Evolutionary conservation across 169 alveolate genomes (phyloP).

Genomic region (Eimeria acervulina): DNA sequence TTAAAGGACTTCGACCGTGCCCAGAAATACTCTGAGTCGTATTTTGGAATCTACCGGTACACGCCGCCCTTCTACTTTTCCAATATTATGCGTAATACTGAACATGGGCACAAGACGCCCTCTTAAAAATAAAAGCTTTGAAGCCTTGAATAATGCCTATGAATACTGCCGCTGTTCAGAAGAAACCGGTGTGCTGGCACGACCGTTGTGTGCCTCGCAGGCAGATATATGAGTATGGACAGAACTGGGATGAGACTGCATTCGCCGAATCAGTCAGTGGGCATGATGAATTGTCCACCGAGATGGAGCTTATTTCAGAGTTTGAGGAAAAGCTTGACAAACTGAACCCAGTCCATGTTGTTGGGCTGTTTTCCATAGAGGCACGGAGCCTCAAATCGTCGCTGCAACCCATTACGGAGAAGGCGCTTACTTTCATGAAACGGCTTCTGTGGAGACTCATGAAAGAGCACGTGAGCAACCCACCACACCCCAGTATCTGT

Average conservation of each 20-base stretch:
- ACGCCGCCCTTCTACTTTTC: neutral
- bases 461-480: slow-evolving; percentile 71
- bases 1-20: slow-evolving; percentile 83
- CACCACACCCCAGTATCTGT: neutral
- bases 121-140: neutral
- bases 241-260: slow-evolving; percentile 74
- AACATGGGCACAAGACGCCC: neutral
- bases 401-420: slow-evolving; percentile 73
- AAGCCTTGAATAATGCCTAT: neutral
- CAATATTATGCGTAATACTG: neutral
- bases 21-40: slow-evolving; percentile 77
- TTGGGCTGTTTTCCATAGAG: slow-evolving; percentile 81
- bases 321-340: slow-evolving; percentile 81
- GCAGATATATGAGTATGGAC: slow-evolving; percentile 82
- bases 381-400: slow-evolving; percentile 72
- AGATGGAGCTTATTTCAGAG: slow-evolving; percentile 80
- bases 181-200: neutral
- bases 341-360: slow-evolving; percentile 80
- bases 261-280: slow-evolving; percentile 57
- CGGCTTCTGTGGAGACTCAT: slow-evolving; percentile 79
- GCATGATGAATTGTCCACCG: slow-evolving; percentile 80
- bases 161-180: neutral
- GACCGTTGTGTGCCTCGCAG: slow-evolving; percentile 18
- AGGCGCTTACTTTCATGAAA: slow-evolving; percentile 80
- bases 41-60: slow-evolving; percentile 79